Evolutionary conservation across 2,329 filamentous ascomycete genomes (phyloP).

Genomic region (Periconia sp.): DNA sequence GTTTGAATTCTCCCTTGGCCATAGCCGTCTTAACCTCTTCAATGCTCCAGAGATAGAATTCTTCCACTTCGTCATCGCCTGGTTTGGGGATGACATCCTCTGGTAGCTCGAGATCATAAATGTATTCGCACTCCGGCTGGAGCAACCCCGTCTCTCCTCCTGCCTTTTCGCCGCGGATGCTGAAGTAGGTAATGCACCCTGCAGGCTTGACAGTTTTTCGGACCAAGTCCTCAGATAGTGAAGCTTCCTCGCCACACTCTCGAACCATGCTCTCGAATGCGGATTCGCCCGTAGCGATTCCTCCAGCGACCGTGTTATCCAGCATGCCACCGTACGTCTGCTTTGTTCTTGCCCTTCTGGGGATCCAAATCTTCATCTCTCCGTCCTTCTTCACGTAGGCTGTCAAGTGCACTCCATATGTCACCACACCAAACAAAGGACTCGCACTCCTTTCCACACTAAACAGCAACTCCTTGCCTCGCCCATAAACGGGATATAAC

Average conservation of each 20-base stretch:
- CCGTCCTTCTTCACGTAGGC: conserved; percentile 46
- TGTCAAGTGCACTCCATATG: conserved; percentile 47
- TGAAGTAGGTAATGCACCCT: conserved; percentile 81
- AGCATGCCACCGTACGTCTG: conserved; percentile 88
- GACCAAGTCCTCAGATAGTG: conserved; percentile 70
- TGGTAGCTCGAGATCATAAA: conserved; percentile 84
- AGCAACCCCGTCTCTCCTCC: conserved; percentile 80
- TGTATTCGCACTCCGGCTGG: conserved; percentile 88
- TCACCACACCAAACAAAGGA: conserved; percentile 48
- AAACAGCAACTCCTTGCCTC: conserved; percentile 43
- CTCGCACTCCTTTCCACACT: conserved; percentile 47
- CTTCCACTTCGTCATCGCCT: conserved; percentile 85
- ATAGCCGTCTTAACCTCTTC: conserved; percentile 74
- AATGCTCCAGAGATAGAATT: conserved; percentile 76
- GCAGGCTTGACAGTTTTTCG: conserved; percentile 59
- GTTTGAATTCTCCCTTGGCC: conserved; percentile 78
- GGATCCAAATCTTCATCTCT: conserved; percentile 81
- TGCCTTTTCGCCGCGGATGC: conserved; percentile 72
- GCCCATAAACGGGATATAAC: conserved; percentile 45
- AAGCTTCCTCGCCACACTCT: conserved; percentile 88
- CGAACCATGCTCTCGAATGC: conserved; percentile 81
- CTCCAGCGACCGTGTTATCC: conserved; percentile 91
- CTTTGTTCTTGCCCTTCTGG: conserved; percentile 73
- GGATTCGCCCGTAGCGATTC: conserved; percentile 77
- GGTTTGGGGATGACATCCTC: conserved; percentile 69